These are phyloP conservation scores for Plasmodium vinckei DNA, from an alignment of 169 alveolate species.

Conservation along the genomic window DNA sequence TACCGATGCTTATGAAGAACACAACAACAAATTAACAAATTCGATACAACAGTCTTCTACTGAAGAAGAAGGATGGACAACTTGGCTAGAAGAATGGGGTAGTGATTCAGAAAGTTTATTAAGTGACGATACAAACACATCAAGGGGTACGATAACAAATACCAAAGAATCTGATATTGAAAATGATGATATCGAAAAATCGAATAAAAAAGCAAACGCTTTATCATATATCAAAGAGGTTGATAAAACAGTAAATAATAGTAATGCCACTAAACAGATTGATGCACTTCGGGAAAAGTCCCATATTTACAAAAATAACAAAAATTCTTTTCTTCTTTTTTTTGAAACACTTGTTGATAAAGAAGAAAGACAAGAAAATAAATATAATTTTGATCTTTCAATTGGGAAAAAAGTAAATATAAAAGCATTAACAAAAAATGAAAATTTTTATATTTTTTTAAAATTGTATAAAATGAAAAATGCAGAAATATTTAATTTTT, in stretches of 20 bases:
- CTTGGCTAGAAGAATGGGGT: neutral
- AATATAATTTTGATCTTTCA: constrained; percentile 59
- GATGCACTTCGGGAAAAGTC: neutral
- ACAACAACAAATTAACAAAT: no score
- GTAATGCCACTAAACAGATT: neutral
- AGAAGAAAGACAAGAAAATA: constrained; percentile 59
- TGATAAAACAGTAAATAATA: neutral
- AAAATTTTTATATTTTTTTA: constrained; percentile 62
- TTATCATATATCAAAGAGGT: neutral
- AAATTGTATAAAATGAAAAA: constrained; percentile 73
- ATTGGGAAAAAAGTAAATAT: constrained; percentile 52
- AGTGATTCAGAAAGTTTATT: no score
- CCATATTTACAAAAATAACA: constrained; percentile 15
- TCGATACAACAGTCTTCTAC: neutral
- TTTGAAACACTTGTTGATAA: constrained; percentile 37
- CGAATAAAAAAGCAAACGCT: neutral
- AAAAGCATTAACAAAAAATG: constrained; percentile 62
- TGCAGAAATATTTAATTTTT: constrained; percentile 60
- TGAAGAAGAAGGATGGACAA: neutral
- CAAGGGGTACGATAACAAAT: neutral
- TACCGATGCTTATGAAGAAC: neutral
- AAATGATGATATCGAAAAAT: neutral
- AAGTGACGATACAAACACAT: no score
- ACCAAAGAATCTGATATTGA: neutral
- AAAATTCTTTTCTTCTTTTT: constrained; percentile 28